These are phyloP conservation scores for Camelina neglecta DNA, from an alignment of 345 rosid genomes.

Conservation along the genomic window DNA sequence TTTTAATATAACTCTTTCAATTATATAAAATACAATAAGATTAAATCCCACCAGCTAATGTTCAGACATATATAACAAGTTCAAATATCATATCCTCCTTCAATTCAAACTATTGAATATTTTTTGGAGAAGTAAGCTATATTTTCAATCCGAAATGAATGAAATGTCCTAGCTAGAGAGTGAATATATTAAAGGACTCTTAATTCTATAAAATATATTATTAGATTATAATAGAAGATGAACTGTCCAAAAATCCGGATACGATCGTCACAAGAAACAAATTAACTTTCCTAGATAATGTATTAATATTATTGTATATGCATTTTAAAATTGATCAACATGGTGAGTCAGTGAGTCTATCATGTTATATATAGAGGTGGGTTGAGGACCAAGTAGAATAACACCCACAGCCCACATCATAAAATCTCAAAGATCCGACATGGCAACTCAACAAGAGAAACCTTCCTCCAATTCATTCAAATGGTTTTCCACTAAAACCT, in stretches of 20 bases:
- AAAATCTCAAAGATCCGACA: constrained; percentile 30
- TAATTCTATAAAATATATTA: not conserved
- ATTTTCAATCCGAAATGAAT: not conserved
- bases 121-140: not conserved
- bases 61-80: not conserved
- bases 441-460: constrained; percentile 36
- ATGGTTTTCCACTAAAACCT: constrained; percentile 41
- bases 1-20: too few species aligned
- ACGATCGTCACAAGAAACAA: constrained; percentile 16
- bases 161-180: constrained; percentile 4
- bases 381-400: not conserved
- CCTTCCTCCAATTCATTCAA: constrained; percentile 41
- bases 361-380: constrained; percentile 37
- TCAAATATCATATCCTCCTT: not conserved
- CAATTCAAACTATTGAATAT: not conserved
- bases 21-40: not conserved
- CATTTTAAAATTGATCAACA: not conserved
- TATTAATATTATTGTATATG: constrained; percentile 6
- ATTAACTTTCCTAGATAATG: constrained; percentile 19
- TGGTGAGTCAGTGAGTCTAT: not conserved
- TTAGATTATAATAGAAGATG: not conserved
- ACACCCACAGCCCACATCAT: constrained; percentile 19
- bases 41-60: not conserved
- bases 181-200: not conserved
- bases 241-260: constrained; percentile 4